phyloP scores from a whole-genome alignment of 371 early-diverging fungal species.

The Coemansia sp. region DNA sequence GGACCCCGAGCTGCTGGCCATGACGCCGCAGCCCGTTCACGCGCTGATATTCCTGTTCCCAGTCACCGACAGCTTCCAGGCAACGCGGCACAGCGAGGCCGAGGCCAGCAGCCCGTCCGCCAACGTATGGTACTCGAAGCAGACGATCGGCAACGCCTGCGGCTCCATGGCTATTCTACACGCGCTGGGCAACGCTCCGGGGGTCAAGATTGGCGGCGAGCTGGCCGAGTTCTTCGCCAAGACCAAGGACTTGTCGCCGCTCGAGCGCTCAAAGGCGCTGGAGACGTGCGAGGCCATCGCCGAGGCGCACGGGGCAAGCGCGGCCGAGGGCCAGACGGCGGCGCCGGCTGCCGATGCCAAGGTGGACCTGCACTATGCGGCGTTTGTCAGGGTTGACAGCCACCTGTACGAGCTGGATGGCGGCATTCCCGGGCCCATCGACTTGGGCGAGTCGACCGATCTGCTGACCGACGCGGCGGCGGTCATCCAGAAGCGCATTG shows the following conservation, averaged over 20 bases:
- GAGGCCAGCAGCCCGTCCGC: conserved; percentile 50
- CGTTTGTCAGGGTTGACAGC: conserved; percentile 73
- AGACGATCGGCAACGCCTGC: conserved; percentile 93
- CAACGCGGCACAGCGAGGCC: conserved; percentile 56
- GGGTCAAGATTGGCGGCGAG: conserved; percentile 53
- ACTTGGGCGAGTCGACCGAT: conserved; percentile 70
- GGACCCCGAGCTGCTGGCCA: conserved; percentile 76
- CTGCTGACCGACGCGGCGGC: conserved; percentile 63
- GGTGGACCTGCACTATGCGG: conserved; percentile 81
- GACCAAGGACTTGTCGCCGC: conserved; percentile 60
- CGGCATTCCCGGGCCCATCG: conserved; percentile 74
- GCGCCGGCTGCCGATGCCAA: conserved; percentile 69
- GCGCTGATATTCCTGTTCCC: conserved; percentile 84
- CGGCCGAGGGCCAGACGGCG: conserved; percentile 77
- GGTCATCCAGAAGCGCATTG: conserved; percentile 70
- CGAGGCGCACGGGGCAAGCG: conserved; percentile 59
- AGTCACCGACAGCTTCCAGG: conserved; percentile 59
- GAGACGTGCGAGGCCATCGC: conserved; percentile 63
- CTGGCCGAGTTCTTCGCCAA: conserved; percentile 64
- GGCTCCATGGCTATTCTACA: conserved; percentile 84
- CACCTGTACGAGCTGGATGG: conserved; percentile 89
- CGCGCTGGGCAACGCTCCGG: conserved; percentile 63
- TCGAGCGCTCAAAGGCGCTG: conserved; percentile 68
- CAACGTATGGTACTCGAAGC: conserved; percentile 73
- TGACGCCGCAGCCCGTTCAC: conserved; percentile 76